Conservation (phyloP, 306 rosid genomes). For the Corylus avellana region DNA sequence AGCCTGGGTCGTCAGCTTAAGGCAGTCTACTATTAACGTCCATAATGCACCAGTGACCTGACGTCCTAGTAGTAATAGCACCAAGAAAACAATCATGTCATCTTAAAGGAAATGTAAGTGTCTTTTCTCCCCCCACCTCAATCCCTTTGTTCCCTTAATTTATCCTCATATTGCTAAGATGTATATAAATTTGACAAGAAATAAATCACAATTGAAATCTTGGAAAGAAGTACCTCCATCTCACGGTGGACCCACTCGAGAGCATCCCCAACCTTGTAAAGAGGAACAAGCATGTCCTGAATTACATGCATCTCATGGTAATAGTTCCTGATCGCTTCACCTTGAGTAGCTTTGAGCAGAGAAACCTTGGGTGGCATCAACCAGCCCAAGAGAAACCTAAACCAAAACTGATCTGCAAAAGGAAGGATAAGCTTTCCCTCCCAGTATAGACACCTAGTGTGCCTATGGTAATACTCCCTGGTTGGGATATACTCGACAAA, state of each 20-base stretch:
- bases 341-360: slow-evolving; percentile 96
- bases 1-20: neutral
- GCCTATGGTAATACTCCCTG: slow-evolving; percentile 92
- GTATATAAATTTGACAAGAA: neutral
- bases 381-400: slow-evolving; percentile 89
- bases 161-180: neutral
- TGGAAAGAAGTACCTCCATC: slow-evolving; percentile 77
- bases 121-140: neutral
- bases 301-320: slow-evolving; percentile 96
- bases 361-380: slow-evolving; percentile 99
- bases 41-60: neutral
- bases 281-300: slow-evolving; percentile 95
- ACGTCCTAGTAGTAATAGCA: neutral
- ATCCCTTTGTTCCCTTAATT: neutral
- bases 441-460: slow-evolving; percentile 94
- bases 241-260: slow-evolving; percentile 89
- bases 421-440: slow-evolving; percentile 99
- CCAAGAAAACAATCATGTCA: neutral
- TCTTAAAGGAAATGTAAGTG: neutral
- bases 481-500: slow-evolving; percentile 94
- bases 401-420: slow-evolving; percentile 91
- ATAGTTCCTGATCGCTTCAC: slow-evolving; percentile 93
- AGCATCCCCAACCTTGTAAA: slow-evolving; percentile 92
- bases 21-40: neutral
- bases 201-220: neutral